Evolutionary conservation across 305 asterid genomes (phyloP).

Genomic region (Solanum hybrid): DNA sequence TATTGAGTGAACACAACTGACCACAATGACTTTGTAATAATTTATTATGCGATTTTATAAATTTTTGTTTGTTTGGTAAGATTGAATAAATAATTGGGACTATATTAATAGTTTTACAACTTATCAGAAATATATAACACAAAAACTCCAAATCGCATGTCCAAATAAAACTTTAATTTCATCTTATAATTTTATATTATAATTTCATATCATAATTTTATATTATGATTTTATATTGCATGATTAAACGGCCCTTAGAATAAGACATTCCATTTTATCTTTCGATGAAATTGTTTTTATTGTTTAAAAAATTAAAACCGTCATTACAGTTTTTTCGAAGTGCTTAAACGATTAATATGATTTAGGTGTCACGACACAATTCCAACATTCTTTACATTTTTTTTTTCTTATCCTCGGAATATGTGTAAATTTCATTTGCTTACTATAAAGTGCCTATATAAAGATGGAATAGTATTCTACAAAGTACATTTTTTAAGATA

Average conservation of each 20-base stretch:
- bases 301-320: neutral
- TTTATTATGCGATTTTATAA: too few species aligned
- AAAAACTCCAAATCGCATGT: too few species aligned
- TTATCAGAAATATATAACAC: too few species aligned
- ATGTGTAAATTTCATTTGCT: neutral
- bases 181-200: too few species aligned
- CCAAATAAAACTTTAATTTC: too few species aligned
- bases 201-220: too few species aligned
- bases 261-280: neutral
- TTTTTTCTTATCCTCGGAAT: neutral
- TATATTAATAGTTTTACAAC: too few species aligned
- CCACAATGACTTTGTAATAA: too few species aligned
- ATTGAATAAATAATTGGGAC: too few species aligned
- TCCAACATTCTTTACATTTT: neutral
- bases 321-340: neutral
- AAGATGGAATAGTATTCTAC: neutral
- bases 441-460: neutral
- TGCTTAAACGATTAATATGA: neutral
- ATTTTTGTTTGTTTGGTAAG: too few species aligned
- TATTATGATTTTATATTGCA: neutral
- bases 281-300: neutral
- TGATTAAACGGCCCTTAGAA: neutral
- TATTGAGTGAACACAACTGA: too few species aligned
- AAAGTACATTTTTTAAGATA: neutral
- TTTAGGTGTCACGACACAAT: neutral